phyloP scores from a whole-genome alignment of 202 grass and related monocot species.

The Alloteropsis angusta region DNA sequence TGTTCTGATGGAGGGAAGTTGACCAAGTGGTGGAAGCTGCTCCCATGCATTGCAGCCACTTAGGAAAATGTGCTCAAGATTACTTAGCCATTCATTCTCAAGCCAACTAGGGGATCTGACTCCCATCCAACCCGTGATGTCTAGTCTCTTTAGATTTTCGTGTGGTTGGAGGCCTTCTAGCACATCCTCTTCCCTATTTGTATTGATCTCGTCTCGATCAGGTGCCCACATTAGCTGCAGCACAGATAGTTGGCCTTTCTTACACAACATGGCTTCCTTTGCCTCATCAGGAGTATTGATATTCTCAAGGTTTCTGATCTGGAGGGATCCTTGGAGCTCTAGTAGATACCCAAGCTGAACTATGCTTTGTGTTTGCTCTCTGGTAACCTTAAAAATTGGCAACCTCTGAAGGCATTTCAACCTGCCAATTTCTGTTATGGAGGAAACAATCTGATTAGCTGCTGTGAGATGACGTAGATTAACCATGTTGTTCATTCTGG shows the following conservation, averaged over 20 bases:
- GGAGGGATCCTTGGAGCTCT: slow-evolving; percentile 42
- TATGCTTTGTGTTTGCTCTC: slow-evolving; percentile 18
- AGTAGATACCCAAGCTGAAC: slow-evolving; percentile 38
- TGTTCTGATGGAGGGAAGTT: slow-evolving; percentile 43
- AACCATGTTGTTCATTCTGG: slow-evolving; percentile 30
- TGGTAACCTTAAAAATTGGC: slow-evolving; percentile 30
- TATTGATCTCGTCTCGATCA: background rate
- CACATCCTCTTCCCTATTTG: slow-evolving; percentile 17
- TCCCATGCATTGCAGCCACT: slow-evolving; percentile 31
- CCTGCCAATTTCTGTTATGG: slow-evolving; percentile 34
- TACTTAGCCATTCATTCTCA: slow-evolving; percentile 17
- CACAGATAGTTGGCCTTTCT: slow-evolving; percentile 23
- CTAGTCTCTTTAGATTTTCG: slow-evolving; percentile 34
- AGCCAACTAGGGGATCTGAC: slow-evolving; percentile 33
- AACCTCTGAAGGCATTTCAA: slow-evolving; percentile 42
- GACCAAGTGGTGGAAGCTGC: slow-evolving; percentile 38
- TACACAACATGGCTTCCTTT: slow-evolving; percentile 23
- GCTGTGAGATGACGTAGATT: slow-evolving; percentile 36
- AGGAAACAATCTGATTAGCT: slow-evolving; percentile 26
- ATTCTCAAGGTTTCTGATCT: slow-evolving; percentile 46
- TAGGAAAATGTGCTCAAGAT: slow-evolving; percentile 37
- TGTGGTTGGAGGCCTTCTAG: slow-evolving; percentile 44
- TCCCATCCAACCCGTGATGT: slow-evolving; percentile 41
- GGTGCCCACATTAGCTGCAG: slow-evolving; percentile 37
- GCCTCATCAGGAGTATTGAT: slow-evolving; percentile 28